A percentile compares a stretch with the other conserved stretches of the same genome.
These are phyloP conservation scores for Globisporangium alternatum DNA, from an alignment of 352 stramenopile genomes.

Conservation along the genomic window DNA sequence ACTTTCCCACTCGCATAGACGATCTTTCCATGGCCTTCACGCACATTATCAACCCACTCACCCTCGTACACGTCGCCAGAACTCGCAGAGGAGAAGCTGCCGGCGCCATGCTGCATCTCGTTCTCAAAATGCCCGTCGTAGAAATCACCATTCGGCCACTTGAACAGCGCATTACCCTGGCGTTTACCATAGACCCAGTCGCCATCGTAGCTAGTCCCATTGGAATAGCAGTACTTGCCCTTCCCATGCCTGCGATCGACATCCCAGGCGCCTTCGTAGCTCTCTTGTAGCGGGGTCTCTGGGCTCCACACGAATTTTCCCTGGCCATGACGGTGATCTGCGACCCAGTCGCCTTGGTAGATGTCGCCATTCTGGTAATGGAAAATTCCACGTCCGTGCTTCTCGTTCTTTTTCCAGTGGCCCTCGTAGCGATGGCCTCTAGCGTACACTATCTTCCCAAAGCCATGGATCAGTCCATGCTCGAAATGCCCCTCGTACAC, in stretches of 20 bases:
- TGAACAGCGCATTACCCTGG: slow-evolving; percentile 75
- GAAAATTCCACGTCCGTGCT: slow-evolving; percentile 80
- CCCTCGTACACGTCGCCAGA: slow-evolving; percentile 67
- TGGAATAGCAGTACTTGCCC: slow-evolving; percentile 57
- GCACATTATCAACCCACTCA: slow-evolving; percentile 81
- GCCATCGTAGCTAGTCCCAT: slow-evolving; percentile 61
- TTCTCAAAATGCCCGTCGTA: slow-evolving; percentile 80
- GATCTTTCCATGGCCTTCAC: slow-evolving; percentile 72
- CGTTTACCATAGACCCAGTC: slow-evolving; percentile 65
- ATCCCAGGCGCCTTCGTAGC: slow-evolving; percentile 76
- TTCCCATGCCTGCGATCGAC: slow-evolving; percentile 59
- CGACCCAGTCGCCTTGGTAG: slow-evolving; percentile 69
- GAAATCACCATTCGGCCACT: slow-evolving; percentile 82
- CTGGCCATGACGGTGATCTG: slow-evolving; percentile 51
- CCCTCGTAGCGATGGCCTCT: slow-evolving; percentile 67
- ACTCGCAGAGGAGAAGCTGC: slow-evolving; percentile 55
- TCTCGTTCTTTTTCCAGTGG: slow-evolving; percentile 61
- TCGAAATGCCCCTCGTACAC: slow-evolving; percentile 71
- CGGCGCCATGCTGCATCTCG: slow-evolving; percentile 79
- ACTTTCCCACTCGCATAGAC: slow-evolving; percentile 74
- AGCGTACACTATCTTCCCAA: slow-evolving; percentile 56
- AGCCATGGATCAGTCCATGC: slow-evolving; percentile 60
- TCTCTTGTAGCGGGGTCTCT: slow-evolving; percentile 50
- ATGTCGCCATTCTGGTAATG: slow-evolving; percentile 79
- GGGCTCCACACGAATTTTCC: slow-evolving; percentile 67